Evolutionary conservation across 1,284 basidiomycete genomes (phyloP).

Genomic region (Ganoderma multipileum): DNA sequence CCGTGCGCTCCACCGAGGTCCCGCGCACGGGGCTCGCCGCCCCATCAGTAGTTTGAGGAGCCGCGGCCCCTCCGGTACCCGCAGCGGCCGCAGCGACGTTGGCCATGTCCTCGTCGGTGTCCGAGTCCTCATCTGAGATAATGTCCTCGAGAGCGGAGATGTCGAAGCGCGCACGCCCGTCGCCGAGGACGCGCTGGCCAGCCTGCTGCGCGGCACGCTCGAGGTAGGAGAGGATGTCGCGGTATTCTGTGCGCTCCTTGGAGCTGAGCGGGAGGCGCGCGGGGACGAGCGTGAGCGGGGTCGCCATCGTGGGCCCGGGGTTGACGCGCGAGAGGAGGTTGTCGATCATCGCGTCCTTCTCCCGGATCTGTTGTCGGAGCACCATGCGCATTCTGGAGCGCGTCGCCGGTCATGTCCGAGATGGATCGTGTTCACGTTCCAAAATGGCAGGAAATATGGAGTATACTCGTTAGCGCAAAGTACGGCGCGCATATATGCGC

Average conservation of each 20-base stretch:
- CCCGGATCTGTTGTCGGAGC: constrained; percentile 41
- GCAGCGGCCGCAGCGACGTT: constrained; percentile 12
- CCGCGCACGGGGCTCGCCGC: constrained; percentile 12
- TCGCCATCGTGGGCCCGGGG: constrained; percentile 36
- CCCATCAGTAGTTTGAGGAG: neutral
- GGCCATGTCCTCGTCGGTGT: constrained; percentile 34
- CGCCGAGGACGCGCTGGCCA: constrained; percentile 26
- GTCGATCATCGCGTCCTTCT: constrained; percentile 44
- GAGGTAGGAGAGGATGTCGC: constrained; percentile 40
- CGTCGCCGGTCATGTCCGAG: neutral
- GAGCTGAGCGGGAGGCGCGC: constrained; percentile 35
- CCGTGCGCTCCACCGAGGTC: constrained; percentile 5
- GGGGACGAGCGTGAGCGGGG: constrained; percentile 40
- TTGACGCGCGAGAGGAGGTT: constrained; percentile 39
- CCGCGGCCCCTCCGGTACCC: neutral
- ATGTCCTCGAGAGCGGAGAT: constrained; percentile 41
- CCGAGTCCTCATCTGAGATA: constrained; percentile 33
- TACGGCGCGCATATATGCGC: neutral
- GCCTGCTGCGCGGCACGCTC: constrained; percentile 34
- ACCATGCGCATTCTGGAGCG: constrained; percentile 39
- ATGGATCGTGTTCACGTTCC: neutral
- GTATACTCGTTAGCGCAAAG: neutral
- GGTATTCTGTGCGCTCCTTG: constrained; percentile 37
- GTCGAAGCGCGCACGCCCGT: constrained; percentile 36
- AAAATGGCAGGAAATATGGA: neutral